These are phyloP conservation scores for Geotrichum histeridarum DNA, from an alignment of 1,139 yeast genomes.

Conservation along the genomic window DNA sequence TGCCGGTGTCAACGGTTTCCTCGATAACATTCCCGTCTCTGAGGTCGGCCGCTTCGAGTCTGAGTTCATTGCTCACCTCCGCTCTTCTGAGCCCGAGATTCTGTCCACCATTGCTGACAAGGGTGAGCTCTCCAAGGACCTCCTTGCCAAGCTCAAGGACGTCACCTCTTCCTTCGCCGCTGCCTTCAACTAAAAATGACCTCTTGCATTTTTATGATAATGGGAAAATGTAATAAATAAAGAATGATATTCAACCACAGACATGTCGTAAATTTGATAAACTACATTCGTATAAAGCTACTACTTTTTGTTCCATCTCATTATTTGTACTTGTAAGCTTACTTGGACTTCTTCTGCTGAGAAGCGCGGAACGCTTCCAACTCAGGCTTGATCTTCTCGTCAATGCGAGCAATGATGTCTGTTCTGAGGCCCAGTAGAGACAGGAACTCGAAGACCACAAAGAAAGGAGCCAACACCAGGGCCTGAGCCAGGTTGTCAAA, in stretches of 20 bases:
- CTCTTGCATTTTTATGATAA: conserved; percentile 2
- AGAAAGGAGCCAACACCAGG: conserved; percentile 83
- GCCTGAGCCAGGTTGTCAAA: conserved; percentile 80
- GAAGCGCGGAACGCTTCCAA: conserved; percentile 26
- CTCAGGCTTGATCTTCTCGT: conserved; percentile 45
- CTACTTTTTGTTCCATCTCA: background rate
- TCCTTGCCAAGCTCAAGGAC: conserved; percentile 78
- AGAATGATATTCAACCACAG: background rate
- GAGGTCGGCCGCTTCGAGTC: conserved; percentile 89
- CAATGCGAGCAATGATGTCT: conserved; percentile 53
- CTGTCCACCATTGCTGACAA: conserved; percentile 76
- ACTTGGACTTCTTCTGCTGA: background rate
- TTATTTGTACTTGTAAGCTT: background rate
- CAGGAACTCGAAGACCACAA: conserved; percentile 73
- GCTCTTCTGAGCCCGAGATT: conserved; percentile 82
- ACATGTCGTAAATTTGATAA: background rate
- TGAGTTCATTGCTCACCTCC: conserved; percentile 79
- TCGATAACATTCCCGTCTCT: conserved; percentile 79
- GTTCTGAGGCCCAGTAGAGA: conserved; percentile 59
- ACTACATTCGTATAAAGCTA: background rate
- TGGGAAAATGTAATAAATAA: background rate
- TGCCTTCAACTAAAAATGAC: conserved; percentile 49
- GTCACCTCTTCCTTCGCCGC: conserved; percentile 91
- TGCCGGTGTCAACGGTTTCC: conserved; percentile 98
- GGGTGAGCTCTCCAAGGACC: conserved; percentile 89